Evolutionary conservation across 805 yeast genomes (phyloP).

Genomic region (Saturnispora dispora): DNA sequence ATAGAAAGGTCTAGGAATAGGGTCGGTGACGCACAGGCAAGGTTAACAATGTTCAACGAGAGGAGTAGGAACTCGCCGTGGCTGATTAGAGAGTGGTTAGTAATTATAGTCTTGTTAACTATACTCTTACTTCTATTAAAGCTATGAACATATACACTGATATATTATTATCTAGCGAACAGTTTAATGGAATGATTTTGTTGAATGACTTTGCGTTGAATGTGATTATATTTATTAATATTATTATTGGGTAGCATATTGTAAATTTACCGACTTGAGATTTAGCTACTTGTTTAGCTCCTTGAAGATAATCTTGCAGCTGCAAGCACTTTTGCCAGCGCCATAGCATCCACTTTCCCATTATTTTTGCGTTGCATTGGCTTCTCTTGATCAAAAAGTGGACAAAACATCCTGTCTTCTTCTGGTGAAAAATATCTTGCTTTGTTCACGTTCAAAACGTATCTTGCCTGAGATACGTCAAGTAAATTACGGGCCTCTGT

Average conservation of each 20-base stretch:
- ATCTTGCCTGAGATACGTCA: conserved; percentile 3
- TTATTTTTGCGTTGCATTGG: background rate
- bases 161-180: background rate
- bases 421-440: conserved; percentile 5
- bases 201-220: background rate
- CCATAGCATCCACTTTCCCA: conserved; percentile 5
- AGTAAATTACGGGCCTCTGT: conserved; percentile 6
- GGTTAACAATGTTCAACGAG: conserved; percentile 31
- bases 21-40: conserved; percentile 32
- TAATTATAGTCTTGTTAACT: conserved; percentile 35
- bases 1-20: conserved; percentile 35
- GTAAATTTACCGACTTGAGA: background rate
- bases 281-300: background rate
- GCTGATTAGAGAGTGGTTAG: conserved; percentile 37
- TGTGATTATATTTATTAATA: background rate
- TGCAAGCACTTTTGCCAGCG: conserved; percentile 6
- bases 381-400: conserved; percentile 1
- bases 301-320: conserved; percentile 1
- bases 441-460: background rate
- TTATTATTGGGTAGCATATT: background rate
- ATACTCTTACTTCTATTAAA: conserved; percentile 35
- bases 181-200: background rate
- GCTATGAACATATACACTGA: background rate
- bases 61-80: background rate
- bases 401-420: conserved; percentile 7